Percentiles rank a stretch among this genome's conserved stretches.
Evolutionary conservation across 345 rosid species (phyloP).

Genomic region (Eucalyptus polybractea): DNA sequence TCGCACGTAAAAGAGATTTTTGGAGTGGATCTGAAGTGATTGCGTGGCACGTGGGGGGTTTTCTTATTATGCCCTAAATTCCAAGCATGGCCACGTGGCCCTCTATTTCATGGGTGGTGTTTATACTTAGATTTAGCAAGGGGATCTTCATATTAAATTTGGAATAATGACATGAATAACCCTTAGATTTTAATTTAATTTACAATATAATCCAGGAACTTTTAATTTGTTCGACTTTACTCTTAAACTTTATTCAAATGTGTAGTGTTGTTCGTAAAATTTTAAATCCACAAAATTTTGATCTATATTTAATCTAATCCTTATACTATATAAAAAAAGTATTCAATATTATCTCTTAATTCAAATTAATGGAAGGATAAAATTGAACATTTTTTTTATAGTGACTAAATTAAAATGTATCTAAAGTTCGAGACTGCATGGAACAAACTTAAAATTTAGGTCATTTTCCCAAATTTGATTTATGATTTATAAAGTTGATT

Average conservation of each 20-base stretch:
- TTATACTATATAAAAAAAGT: too few relatives aligned
- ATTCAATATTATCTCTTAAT: too few relatives aligned
- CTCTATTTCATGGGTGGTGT: background rate
- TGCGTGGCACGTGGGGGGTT: background rate
- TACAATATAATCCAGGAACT: fast-evolving
- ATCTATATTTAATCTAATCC: too few relatives aligned
- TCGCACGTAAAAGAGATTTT: background rate
- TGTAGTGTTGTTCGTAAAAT: background rate
- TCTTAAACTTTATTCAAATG: too few relatives aligned
- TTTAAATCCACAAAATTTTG: too few relatives aligned
- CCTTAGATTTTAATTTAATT: background rate
- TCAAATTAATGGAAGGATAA: too few relatives aligned
- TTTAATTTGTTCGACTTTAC: too few relatives aligned
- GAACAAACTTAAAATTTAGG: too few relatives aligned
- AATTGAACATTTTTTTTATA: too few relatives aligned
- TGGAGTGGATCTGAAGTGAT: background rate
- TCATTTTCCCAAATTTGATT: background rate
- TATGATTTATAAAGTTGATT: background rate
- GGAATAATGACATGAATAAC: too few relatives aligned
- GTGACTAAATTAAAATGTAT: too few relatives aligned
- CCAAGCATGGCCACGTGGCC: background rate
- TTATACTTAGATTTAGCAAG: background rate
- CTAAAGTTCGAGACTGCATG: fast-evolving
- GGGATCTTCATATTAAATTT: background rate
- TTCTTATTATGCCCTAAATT: background rate